Base-by-base conservation (phyloP, 169 alveolate species). In the Plasmodium cynomolgi region DNA sequence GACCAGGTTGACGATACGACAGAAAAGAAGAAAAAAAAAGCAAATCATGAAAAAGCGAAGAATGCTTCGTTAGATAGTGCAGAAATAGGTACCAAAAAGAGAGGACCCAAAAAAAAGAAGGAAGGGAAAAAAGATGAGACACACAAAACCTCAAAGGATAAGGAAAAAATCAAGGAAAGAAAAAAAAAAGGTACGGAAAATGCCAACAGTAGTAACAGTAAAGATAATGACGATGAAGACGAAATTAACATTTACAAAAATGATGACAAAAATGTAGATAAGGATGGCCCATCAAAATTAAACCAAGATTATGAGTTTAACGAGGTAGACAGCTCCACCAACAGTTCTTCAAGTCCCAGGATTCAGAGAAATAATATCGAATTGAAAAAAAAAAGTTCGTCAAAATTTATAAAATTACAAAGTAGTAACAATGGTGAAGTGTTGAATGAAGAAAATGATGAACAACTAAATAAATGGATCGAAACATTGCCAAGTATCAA, bases 401-500 rank as follows among this genome's bases (percentile, higher is more conserved):
- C 88, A 34, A 77, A 86, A 79, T 58, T 77, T 54, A 34, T 62
- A 86, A 86, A 86, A 86, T 37, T 34, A 9, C 50, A 86, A 86
- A 86, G 29, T 39, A 86, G 54, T 86, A 56, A 41, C 71, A 80
- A 86, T 31, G 68, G 23, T 79, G 33, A 20, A 7, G 81, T 23
- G n/a, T 11, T 83, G 31, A 44, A 56, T 26, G 82, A 77, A 62
- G 93, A 86, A 79, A 44, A 79, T 58, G 23, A 56, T 37, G 86
- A 58, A 62, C 73, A 77, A 26, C 50, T 86, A n/a, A 86, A 86
- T 56, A 86, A 86, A 33, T 86, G 93, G 93, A 75, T 75, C 34
- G 85, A 86, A 77, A 41, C 33, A 33, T 33, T 86, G 29, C 93
- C 93, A 20, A 86, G 29, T 75, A 79, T 79, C 6, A 58, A 86